These are phyloP conservation scores for Schwanniomyces vanrijiae DNA, from an alignment of 805 yeast species.

Conservation along the genomic window DNA sequence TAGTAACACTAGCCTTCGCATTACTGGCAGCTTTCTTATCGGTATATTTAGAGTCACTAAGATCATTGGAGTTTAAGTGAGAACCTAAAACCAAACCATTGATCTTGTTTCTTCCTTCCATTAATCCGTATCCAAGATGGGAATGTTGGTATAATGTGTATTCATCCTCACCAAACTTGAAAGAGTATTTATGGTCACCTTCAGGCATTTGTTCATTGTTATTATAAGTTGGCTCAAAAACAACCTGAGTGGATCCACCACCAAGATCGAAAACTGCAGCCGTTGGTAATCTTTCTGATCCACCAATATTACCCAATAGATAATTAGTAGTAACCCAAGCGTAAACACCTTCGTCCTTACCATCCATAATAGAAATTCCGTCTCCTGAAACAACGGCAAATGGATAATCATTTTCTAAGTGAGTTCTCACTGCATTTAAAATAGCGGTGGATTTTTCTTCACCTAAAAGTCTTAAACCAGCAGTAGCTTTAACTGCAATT, in stretches of 20 bases:
- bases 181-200: conserved; percentile 84
- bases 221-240: conserved; percentile 84
- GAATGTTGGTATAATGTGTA: conserved; percentile 89
- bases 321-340: conserved; percentile 98
- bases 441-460: conserved; percentile 69
- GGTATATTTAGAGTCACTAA: conserved; percentile 21
- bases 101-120: conserved; percentile 87
- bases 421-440: conserved; percentile 70
- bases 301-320: conserved; percentile 89
- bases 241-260: conserved; percentile 98
- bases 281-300: conserved; percentile 72
- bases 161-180: conserved; percentile 77
- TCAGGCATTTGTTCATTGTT: conserved; percentile 68
- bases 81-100: conserved; percentile 62
- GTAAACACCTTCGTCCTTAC: conserved; percentile 95
- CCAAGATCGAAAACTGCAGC: conserved; percentile 98
- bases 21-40: conserved; percentile 33
- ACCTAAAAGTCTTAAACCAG: conserved; percentile 89
- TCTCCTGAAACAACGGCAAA: conserved; percentile 87
- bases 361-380: conserved; percentile 92
- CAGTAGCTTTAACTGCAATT: conserved; percentile 95
- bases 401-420: conserved; percentile 79
- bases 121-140: conserved; percentile 93
- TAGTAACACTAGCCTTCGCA: conserved; percentile 41
- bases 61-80: conserved; percentile 34